Base-by-base conservation (phyloP, 352 stramenopile species). In the Phytopythium delawarense region DNA sequence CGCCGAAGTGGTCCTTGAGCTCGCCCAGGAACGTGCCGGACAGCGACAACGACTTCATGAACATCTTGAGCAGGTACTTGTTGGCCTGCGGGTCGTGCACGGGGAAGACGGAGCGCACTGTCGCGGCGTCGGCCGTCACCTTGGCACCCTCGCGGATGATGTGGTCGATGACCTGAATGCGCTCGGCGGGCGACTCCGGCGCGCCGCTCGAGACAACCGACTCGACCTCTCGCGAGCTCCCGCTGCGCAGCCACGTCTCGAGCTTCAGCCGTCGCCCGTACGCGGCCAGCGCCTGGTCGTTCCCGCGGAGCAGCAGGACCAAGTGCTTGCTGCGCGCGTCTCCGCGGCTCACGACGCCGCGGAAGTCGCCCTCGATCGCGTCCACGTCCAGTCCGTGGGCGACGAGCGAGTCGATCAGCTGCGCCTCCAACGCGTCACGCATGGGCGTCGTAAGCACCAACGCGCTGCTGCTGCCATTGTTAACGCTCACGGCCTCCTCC, bases 91-190 rank as follows among this genome's bases (percentile, higher is more conserved):
- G 71, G 42, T 94, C 83, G 61, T 94, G 85, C 48, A 94, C 83
- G 0, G 85, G 81, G 62, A 94, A 94, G 25, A 94, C 84, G 50
- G 76, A 84, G 51, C 76, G 79, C 45, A 92, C 78, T 34, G 85
- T 72, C 1, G 75, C 72, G 54, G 81, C 71, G 1, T 68, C 74
- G 49, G 71, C 62, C 20, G 73, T 87, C 55, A 92, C 86, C 61
- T 82, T 82, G 39, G 79, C 81, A 15, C 66, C 81, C 64, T 89
- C 85, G 58, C 85, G 70, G 50, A 94, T 88, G 63, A 92, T 88
- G 61, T 92, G 81, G 63, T 94, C 82, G 37, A 94, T 87, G 58
- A 94, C 81, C 57, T 94, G 78, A 56, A 92, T 90, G 16, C 85
- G 81, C 40, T 94, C 81, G 2, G 84, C 84, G 0, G 82, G 81